Evolutionary conservation across 805 yeast genomes (phyloP).

Genomic region (Middelhovenomyces tepae): DNA sequence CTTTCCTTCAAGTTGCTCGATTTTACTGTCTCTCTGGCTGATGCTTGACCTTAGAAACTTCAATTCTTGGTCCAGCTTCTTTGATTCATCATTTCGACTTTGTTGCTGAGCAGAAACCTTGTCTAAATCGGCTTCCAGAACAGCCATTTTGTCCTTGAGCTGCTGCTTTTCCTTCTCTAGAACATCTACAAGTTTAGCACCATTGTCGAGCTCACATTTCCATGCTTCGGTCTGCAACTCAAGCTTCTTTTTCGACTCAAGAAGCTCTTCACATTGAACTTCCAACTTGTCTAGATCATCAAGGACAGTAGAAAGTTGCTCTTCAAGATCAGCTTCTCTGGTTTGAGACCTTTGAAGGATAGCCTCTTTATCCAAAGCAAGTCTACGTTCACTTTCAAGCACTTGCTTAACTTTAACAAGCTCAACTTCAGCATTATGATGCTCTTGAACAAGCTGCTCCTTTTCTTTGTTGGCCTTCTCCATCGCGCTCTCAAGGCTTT

Average conservation of each 20-base stretch:
- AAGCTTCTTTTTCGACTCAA: slow-evolving; percentile 26
- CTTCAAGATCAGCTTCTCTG: slow-evolving; percentile 31
- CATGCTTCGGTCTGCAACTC: slow-evolving; percentile 26
- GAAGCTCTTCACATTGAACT: slow-evolving; percentile 24
- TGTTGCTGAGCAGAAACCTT: slow-evolving; percentile 16
- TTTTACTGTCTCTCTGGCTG: slow-evolving; percentile 22
- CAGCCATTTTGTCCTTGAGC: slow-evolving; percentile 24
- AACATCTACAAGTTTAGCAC: slow-evolving; percentile 27
- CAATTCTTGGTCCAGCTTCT: slow-evolving; percentile 16
- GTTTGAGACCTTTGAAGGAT: slow-evolving; percentile 36
- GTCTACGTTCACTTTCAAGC: slow-evolving; percentile 33
- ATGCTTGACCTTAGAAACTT: slow-evolving; percentile 18
- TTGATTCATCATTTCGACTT: slow-evolving; percentile 12
- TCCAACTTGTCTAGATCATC: slow-evolving; percentile 27
- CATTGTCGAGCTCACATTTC: slow-evolving; percentile 27
- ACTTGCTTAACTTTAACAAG: slow-evolving; percentile 24
- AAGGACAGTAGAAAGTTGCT: slow-evolving; percentile 21
- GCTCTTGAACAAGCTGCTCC: slow-evolving; percentile 17
- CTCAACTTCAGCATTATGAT: slow-evolving; percentile 21
- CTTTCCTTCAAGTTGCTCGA: slow-evolving; percentile 23
- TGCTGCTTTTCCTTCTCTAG: slow-evolving; percentile 30
- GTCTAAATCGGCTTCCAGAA: slow-evolving; percentile 24
- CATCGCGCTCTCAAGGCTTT: slow-evolving; percentile 24
- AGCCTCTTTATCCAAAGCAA: slow-evolving; percentile 40
- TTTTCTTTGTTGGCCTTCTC: slow-evolving; percentile 24